Conservation (phyloP, 345 rosid species). For the Ricinus communis region DNA sequence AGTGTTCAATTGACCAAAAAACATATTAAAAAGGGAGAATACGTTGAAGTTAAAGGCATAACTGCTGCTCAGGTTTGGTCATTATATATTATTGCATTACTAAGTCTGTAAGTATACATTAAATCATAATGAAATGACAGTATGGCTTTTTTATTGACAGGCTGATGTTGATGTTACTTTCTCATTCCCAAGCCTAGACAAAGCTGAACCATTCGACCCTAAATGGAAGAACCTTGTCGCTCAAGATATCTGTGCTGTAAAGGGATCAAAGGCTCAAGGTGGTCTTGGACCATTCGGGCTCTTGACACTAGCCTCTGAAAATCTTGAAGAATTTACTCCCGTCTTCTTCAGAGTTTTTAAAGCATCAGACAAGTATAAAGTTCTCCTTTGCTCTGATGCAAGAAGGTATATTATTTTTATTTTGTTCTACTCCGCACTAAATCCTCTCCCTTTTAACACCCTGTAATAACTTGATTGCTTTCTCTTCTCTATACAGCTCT, state of each 20-base stretch:
- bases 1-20: slow-evolving; percentile 20
- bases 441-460: too few species aligned
- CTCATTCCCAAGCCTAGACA: slow-evolving; percentile 47
- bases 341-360: slow-evolving; percentile 80
- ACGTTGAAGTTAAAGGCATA: slow-evolving; percentile 46
- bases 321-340: slow-evolving; percentile 69
- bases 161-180: slow-evolving; percentile 81
- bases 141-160: slow-evolving; percentile 12
- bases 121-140: too few species aligned
- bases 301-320: slow-evolving; percentile 60
- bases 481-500: neutral
- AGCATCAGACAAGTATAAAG: slow-evolving; percentile 36
- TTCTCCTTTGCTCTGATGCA: slow-evolving; percentile 84
- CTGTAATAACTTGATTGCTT: neutral
- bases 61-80: slow-evolving; percentile 31
- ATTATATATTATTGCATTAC: too few species aligned
- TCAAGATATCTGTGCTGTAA: slow-evolving; percentile 46
- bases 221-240: slow-evolving; percentile 45
- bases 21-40: slow-evolving; percentile 30
- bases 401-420: slow-evolving; percentile 38
- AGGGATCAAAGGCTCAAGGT: slow-evolving; percentile 48
- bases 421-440: too few species aligned
- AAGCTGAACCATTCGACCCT: slow-evolving; percentile 57
- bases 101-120: too few species aligned
- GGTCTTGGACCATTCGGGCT: slow-evolving; percentile 92